These are phyloP conservation scores for Delphinella strobiligena DNA, from an alignment of 2,329 filamentous ascomycete genomes.

Conservation along the genomic window DNA sequence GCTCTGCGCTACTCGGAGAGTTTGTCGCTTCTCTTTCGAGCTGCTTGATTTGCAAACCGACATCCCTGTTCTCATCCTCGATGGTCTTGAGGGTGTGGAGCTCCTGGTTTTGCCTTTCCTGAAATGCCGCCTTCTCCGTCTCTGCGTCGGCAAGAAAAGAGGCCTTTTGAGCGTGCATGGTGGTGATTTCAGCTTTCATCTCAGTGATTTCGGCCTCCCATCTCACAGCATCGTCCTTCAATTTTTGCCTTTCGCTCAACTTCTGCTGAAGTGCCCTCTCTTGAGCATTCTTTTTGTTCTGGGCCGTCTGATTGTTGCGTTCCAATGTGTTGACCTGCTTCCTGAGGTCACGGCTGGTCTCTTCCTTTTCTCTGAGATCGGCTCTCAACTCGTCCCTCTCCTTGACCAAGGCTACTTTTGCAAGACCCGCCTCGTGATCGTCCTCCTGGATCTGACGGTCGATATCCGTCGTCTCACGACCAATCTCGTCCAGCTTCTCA, in stretches of 20 bases:
- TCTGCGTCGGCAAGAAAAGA: conserved; percentile 24
- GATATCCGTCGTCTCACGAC: conserved; percentile 73
- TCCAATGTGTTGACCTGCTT: conserved; percentile 70
- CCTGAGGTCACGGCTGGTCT: conserved; percentile 72
- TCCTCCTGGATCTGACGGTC: conserved; percentile 55
- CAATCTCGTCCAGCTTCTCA: conserved; percentile 64
- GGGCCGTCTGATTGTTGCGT: conserved; percentile 66
- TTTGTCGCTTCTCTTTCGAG: conserved; percentile 55
- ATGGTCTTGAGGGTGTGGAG: conserved; percentile 43
- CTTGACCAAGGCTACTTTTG: conserved; percentile 45
- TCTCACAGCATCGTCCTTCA: conserved; percentile 56
- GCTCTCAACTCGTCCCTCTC: conserved; percentile 71
- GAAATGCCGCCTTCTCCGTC: conserved; percentile 28
- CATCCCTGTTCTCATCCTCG: conserved; percentile 62
- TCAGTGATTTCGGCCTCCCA: conserved; percentile 54
- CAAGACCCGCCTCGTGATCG: conserved; percentile 37
- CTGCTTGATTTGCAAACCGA: conserved; percentile 57
- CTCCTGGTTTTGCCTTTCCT: conserved; percentile 29
- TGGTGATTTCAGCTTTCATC: conserved; percentile 37
- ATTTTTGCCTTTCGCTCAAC: conserved; percentile 53
- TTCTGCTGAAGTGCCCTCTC: conserved; percentile 61
- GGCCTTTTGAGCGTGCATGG: conserved; percentile 28
- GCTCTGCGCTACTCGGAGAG: conserved; percentile 23
- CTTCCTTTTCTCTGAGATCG: conserved; percentile 77
- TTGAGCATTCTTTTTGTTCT: conserved; percentile 66